Evolutionary conservation across 352 stramenopile species (phyloP), one percentile per base, ranked within the genome.

Genomic region (Hyphochytrium catenoides): DNA sequence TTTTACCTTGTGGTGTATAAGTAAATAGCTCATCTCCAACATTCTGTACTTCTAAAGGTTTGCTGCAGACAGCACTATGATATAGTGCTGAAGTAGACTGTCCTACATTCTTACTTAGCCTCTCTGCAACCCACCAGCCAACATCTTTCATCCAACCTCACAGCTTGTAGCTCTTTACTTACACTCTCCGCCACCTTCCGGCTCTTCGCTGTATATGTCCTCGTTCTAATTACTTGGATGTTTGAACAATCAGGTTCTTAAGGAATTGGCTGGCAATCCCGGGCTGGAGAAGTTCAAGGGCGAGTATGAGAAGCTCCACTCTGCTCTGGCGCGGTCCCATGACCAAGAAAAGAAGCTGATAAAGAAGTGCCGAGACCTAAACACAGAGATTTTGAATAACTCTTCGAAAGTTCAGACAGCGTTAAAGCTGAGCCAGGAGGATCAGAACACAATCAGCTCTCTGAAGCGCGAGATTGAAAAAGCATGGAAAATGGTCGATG

Each of bases 391-490:
- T 39, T 78, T 93, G 35, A 93, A 91, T 57, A 95, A 94, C 48
- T 79, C 77, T 16, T 74, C 79, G 22, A 94, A 95, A 44, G 77
- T 95, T 28, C 75, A 94, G 47, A 91, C 74, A 15, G 83, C 83
- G 14, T 57, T 95, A 21, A 91, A 93, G 51, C 60, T 94, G 29
- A 78, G 75, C 28, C 75, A 93, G 56, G 77, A 94, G 50, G 75
- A 94, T 46, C 69, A 94, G 34, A 66, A 62, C 23, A 91, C 75
- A 38, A 93, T 94, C 47, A 56, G 59, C 17, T 76, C 65, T 33
- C 62, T 95, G 30, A 85, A 91, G 49, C 94, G 94, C 40, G 82
- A 96, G 57, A 91, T 95, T 52, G 79, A 95, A 36, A 91, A 84
- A 47, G 66, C 75, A n/a, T 86, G 67, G 69, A 79, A 91, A 50